These are phyloP conservation scores for Gossypium laxum DNA, from an alignment of 441 rosid genomes.

Conservation along the genomic window DNA sequence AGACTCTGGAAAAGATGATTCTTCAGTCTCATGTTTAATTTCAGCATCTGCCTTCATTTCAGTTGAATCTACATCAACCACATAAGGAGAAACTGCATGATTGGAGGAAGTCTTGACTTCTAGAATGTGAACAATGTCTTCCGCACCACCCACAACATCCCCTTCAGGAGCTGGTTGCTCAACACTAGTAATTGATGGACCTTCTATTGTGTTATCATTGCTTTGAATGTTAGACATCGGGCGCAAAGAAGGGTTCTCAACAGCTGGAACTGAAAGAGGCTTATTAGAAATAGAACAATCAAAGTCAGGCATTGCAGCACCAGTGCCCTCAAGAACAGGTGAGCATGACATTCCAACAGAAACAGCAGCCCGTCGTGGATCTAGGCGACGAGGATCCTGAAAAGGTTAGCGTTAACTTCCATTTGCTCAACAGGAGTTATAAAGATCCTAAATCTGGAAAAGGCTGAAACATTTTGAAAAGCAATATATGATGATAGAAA, in stretches of 20 bases:
- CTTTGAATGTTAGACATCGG: conserved; percentile 26
- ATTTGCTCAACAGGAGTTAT: not conserved
- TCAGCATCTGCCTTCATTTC: conserved; percentile 41
- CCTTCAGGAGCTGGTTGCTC: conserved; percentile 42
- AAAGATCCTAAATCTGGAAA: not conserved
- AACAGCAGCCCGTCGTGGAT: conserved; percentile 66
- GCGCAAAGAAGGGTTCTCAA: conserved; percentile 34
- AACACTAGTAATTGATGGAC: conserved; percentile 29
- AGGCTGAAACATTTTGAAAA: conserved; percentile 1
- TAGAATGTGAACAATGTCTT: conserved; percentile 33
- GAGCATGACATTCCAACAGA: conserved; percentile 36
- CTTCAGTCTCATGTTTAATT: conserved; percentile 30
- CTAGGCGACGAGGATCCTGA: conserved; percentile 98
- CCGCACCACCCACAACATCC: conserved; percentile 33
- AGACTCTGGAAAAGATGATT: conserved; percentile 36
- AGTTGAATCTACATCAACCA: conserved; percentile 39
- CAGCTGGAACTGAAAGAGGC: conserved; percentile 34
- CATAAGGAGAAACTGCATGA: conserved; percentile 34
- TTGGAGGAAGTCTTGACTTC: conserved; percentile 46
- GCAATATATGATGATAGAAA: conserved; percentile 7
- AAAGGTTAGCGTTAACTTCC: conserved; percentile 23
- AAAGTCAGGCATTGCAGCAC: conserved; percentile 36
- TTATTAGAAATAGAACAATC: conserved; percentile 46
- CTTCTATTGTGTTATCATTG: conserved; percentile 41
- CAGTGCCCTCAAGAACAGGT: conserved; percentile 41